Conservation (phyloP, 2,329 filamentous ascomycete species). For the Cladosporium sp. region DNA sequence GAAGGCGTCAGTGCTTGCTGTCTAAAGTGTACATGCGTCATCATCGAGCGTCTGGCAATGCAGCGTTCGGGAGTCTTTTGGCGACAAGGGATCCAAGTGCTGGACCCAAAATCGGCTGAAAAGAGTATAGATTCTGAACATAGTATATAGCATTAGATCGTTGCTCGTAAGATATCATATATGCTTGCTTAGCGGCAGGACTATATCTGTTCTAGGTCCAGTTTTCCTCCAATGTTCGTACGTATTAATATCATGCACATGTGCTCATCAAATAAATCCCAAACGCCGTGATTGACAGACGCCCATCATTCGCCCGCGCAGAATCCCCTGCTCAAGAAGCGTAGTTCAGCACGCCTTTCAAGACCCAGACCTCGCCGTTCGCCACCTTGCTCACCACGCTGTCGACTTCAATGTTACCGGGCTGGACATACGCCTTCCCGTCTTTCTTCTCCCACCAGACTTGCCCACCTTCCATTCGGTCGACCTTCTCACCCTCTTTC, state of each 20-base stretch:
- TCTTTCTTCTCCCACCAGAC: conserved; percentile 77
- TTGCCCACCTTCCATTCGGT: conserved; percentile 62
- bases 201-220: too few relatives aligned
- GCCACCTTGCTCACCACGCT: conserved; percentile 67
- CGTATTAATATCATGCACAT: neutral
- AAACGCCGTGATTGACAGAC: neutral
- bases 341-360: conserved; percentile 57
- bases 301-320: too few relatives aligned
- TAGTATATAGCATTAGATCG: too few relatives aligned
- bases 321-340: conserved; percentile 3
- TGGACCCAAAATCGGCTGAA: conserved; percentile 1
- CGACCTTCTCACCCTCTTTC: conserved; percentile 59
- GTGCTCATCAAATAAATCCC: neutral
- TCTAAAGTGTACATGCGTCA: conserved; percentile 9
- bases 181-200: too few relatives aligned
- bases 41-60: neutral
- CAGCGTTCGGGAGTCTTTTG: neutral
- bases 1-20: conserved; percentile 22
- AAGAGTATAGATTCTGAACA: neutral
- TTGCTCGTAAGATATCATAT: too few relatives aligned
- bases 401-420: conserved; percentile 70
- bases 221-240: too few relatives aligned
- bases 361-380: conserved; percentile 85
- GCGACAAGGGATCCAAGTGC: conserved; percentile 11
- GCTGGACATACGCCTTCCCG: conserved; percentile 66